Percentiles rank a stretch among this genome's conserved stretches.
Conservation (phyloP, 306 rosid genomes). For the Trifolium dubium region DNA sequence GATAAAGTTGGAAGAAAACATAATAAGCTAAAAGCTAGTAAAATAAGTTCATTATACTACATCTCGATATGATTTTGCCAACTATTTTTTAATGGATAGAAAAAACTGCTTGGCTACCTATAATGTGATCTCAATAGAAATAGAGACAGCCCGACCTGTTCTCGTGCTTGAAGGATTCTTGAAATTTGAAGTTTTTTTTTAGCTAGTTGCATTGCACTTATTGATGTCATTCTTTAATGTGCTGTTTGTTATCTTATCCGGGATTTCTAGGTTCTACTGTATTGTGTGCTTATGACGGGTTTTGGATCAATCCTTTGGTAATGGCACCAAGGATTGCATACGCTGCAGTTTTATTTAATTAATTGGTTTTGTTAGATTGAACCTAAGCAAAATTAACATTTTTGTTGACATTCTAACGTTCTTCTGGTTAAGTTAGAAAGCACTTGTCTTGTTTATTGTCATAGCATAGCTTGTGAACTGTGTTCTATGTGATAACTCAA, state of each 20-base stretch:
- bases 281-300: conserved; percentile 22
- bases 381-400: neutral
- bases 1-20: too few relatives aligned
- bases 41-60: too few relatives aligned
- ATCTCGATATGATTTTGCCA: too few relatives aligned
- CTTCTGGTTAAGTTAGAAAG: conserved; percentile 15
- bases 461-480: neutral
- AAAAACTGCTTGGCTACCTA: too few relatives aligned
- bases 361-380: conserved; percentile 2
- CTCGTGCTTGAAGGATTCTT: conserved; percentile 99
- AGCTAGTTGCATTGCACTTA: conserved; percentile 23
- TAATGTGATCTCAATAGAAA: conserved; percentile 91
- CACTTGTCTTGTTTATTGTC: neutral
- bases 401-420: neutral
- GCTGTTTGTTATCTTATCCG: neutral
- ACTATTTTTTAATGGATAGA: too few relatives aligned
- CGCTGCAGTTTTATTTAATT: conserved; percentile 5
- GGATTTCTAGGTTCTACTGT: conserved; percentile 24
- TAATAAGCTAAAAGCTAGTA: too few relatives aligned
- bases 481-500: neutral
- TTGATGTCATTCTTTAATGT: neutral
- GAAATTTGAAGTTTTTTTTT: conserved; percentile 95
- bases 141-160: conserved; percentile 90
- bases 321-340: neutral
- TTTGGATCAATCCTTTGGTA: conserved; percentile 1